Evolutionary conservation across 2,329 filamentous ascomycete genomes (phyloP).

Genomic region (Nigrospora sphaerica): DNA sequence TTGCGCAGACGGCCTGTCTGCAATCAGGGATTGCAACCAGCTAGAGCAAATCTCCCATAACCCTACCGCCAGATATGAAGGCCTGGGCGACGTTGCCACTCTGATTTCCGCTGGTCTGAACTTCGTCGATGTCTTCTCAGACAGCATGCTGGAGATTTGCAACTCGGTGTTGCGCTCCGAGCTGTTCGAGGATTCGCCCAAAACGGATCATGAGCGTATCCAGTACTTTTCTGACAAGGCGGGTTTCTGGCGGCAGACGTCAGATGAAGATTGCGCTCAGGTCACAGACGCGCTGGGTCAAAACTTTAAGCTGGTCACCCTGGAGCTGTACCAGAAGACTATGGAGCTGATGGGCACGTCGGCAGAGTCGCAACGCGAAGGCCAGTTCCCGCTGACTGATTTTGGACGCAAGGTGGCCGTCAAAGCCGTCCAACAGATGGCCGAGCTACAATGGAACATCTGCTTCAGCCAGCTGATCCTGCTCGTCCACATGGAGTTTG

Average conservation of each 20-base stretch:
- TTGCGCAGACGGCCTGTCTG: slow-evolving; percentile 72
- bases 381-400: slow-evolving; percentile 50
- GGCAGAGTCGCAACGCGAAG: slow-evolving; percentile 34
- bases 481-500: slow-evolving; percentile 78
- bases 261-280: slow-evolving; percentile 70
- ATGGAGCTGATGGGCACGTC: slow-evolving; percentile 36
- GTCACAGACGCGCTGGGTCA: slow-evolving; percentile 64
- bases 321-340: slow-evolving; percentile 46
- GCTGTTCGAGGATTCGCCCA: slow-evolving; percentile 65
- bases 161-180: slow-evolving; percentile 63
- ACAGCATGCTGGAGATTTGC: slow-evolving; percentile 62
- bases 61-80: slow-evolving; percentile 45
- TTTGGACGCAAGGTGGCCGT: slow-evolving; percentile 73
- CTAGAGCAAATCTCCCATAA: slow-evolving; percentile 74
- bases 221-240: slow-evolving; percentile 72
- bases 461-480: slow-evolving; percentile 79
- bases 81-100: slow-evolving; percentile 38
- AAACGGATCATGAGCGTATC: slow-evolving; percentile 66
- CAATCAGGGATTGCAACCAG: slow-evolving; percentile 71
- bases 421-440: slow-evolving; percentile 70
- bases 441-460: slow-evolving; percentile 64
- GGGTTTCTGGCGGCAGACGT: slow-evolving; percentile 70
- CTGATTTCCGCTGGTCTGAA: slow-evolving; percentile 63
- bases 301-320: slow-evolving; percentile 51
- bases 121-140: slow-evolving; percentile 65